These are phyloP conservation scores for Aspergillaceae sp. DNA, from an alignment of 2,329 filamentous ascomycete species.

Conservation along the genomic window DNA sequence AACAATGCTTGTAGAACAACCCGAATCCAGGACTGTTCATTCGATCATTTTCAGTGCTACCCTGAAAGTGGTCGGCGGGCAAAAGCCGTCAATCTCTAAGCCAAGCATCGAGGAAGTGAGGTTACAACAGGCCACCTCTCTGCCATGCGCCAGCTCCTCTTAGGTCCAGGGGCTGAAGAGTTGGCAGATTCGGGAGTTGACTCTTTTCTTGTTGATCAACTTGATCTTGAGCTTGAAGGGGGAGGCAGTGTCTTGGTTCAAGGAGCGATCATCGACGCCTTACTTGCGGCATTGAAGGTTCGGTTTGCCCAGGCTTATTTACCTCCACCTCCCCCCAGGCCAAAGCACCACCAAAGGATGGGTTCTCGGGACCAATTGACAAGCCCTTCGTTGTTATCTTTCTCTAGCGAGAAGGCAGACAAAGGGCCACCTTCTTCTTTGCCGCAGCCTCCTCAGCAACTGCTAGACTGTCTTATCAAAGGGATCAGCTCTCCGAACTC, in stretches of 20 bases:
- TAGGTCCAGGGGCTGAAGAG: slow-evolving; percentile 31
- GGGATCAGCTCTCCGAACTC: slow-evolving; percentile 69
- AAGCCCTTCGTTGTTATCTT: slow-evolving; percentile 37
- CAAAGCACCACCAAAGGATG: slow-evolving; percentile 27
- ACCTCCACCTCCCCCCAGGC: slow-evolving; percentile 19
- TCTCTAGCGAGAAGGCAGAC: slow-evolving; percentile 38
- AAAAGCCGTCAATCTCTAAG: slow-evolving; percentile 13
- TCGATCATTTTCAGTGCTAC: slow-evolving; percentile 24
- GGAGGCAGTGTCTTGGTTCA: slow-evolving; percentile 61
- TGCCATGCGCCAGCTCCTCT: slow-evolving; percentile 47
- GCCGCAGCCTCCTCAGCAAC: slow-evolving; percentile 51
- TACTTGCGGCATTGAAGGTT: slow-evolving; percentile 64
- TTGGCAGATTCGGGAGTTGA: slow-evolving; percentile 52
- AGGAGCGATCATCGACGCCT: slow-evolving; percentile 67
- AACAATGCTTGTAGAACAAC: slow-evolving; percentile 12
- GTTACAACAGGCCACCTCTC: slow-evolving; percentile 64
- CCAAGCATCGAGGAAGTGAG: slow-evolving; percentile 50
- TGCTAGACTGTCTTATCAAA: slow-evolving; percentile 70
- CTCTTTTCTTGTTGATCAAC: slow-evolving; percentile 57
- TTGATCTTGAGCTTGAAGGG: slow-evolving; percentile 52
- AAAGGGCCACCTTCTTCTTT: slow-evolving; percentile 25
- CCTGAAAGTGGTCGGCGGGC: slow-evolving; percentile 21
- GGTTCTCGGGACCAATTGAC: slow-evolving; percentile 32
- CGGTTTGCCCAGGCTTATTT: slow-evolving; percentile 32
- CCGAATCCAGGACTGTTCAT: slow-evolving; percentile 24